Evolutionary conservation across 768 basidiomycete genomes (phyloP).

Genomic region (Termitomyces heimii): DNA sequence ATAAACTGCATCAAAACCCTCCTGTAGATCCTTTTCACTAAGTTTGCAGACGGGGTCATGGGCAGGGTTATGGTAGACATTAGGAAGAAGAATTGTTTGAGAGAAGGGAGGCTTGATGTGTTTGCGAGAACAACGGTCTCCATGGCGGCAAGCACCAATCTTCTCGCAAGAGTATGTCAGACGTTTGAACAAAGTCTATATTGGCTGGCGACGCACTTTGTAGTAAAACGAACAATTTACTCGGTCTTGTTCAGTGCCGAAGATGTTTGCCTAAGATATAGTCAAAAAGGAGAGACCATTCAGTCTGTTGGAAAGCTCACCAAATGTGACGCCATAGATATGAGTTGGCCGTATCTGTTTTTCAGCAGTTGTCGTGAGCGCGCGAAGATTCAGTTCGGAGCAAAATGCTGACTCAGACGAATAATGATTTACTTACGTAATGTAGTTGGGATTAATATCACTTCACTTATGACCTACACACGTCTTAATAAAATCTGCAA

Average conservation of each 20-base stretch:
- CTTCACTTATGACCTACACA: too few species aligned
- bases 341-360: background rate
- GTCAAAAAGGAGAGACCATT: background rate
- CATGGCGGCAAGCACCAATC: slow-evolving; percentile 99
- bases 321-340: slow-evolving; percentile 68
- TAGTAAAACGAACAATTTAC: slow-evolving; percentile 99
- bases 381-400: too few species aligned
- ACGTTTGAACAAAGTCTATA: slow-evolving; percentile 7
- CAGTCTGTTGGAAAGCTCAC: slow-evolving; percentile 30
- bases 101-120: slow-evolving; percentile 98
- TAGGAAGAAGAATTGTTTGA: slow-evolving; percentile 92
- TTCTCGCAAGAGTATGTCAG: slow-evolving; percentile 22
- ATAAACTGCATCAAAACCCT: slow-evolving; percentile 90
- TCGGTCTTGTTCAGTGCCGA: slow-evolving; percentile 90
- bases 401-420: background rate
- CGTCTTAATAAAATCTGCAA: too few species aligned
- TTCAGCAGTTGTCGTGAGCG: background rate
- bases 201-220: slow-evolving; percentile 53
- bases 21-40: slow-evolving; percentile 81
- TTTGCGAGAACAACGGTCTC: slow-evolving; percentile 96
- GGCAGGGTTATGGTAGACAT: slow-evolving; percentile 97
- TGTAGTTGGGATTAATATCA: too few species aligned
- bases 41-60: slow-evolving; percentile 90
- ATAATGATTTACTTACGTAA: too few species aligned
- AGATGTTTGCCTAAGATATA: slow-evolving; percentile 76